phyloP scores from a whole-genome alignment of 2,329 filamentous ascomycete genomes.

The Chaetomium strumarium region DNA sequence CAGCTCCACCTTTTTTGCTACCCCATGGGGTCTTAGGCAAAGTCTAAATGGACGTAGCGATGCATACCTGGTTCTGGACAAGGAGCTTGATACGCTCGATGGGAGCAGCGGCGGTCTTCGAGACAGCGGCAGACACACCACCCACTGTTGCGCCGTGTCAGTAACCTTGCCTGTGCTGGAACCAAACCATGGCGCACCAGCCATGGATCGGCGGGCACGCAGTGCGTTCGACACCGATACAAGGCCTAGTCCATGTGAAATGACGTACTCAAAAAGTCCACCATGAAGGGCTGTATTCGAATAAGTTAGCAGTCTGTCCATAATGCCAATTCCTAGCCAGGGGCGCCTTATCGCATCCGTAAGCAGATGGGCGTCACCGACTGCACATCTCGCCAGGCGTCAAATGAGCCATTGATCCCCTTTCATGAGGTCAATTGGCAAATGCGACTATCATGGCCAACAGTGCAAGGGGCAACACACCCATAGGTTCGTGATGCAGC shows the following conservation, averaged over 20 bases:
- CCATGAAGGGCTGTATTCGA: slow-evolving; percentile 71
- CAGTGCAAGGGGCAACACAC: neutral
- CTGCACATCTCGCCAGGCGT: neutral
- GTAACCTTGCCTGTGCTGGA: slow-evolving; percentile 4
- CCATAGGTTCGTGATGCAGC: slow-evolving; percentile 17
- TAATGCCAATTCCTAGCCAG: neutral
- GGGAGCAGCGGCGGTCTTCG: slow-evolving; percentile 98
- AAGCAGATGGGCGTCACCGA: neutral
- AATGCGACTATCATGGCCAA: slow-evolving; percentile 16
- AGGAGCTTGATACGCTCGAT: slow-evolving; percentile 99
- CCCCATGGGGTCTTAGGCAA: neutral
- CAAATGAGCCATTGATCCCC: slow-evolving; percentile 12
- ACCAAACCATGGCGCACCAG: slow-evolving; percentile 13
- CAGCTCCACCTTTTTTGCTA: neutral
- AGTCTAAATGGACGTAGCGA: neutral
- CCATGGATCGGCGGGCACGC: neutral
- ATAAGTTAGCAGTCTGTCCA: slow-evolving; percentile 31
- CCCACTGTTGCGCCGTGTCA: slow-evolving; percentile 53
- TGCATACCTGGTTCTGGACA: slow-evolving; percentile 97
- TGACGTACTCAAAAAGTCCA: slow-evolving; percentile 98
- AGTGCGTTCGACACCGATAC: neutral
- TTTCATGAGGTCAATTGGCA: slow-evolving; percentile 22
- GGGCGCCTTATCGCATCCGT: neutral
- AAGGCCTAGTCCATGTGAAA: neutral
- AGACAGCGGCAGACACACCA: slow-evolving; percentile 99